These are phyloP conservation scores for Falciphora oryzae DNA, from an alignment of 2,329 filamentous ascomycete species.

Conservation along the genomic window DNA sequence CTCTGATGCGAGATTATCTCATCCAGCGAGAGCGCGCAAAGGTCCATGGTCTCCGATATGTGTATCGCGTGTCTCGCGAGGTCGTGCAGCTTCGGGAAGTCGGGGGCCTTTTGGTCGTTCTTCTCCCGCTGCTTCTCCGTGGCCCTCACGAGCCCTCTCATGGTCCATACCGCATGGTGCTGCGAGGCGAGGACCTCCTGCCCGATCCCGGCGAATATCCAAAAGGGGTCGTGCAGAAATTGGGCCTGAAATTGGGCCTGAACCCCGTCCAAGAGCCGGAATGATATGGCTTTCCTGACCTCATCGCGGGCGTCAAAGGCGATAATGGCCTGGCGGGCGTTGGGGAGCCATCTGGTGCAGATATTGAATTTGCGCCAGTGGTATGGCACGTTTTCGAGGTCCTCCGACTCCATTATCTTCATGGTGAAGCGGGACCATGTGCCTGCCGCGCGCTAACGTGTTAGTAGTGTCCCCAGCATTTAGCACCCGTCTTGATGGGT, in stretches of 20 bases:
- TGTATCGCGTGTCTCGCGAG: slow-evolving; percentile 38
- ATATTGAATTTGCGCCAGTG: slow-evolving; percentile 3
- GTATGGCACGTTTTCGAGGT: background rate
- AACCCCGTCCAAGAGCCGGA: background rate
- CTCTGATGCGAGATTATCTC: slow-evolving; percentile 15
- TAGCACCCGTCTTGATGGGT: background rate
- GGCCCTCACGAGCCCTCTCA: slow-evolving; percentile 28
- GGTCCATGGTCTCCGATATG: slow-evolving; percentile 35
- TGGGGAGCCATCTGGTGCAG: slow-evolving; percentile 1
- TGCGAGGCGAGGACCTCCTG: slow-evolving; percentile 26
- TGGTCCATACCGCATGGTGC: slow-evolving; percentile 33
- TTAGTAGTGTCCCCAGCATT: background rate
- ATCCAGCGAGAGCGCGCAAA: slow-evolving; percentile 18
- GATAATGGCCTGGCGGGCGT: background rate
- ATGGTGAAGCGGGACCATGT: slow-evolving; percentile 1
- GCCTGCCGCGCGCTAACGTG: background rate
- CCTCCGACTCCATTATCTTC: background rate
- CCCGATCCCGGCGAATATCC: slow-evolving; percentile 27
- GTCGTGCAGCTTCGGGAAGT: slow-evolving; percentile 6
- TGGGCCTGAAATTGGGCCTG: background rate
- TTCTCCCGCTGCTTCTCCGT: slow-evolving; percentile 12
- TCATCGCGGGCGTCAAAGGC: background rate
- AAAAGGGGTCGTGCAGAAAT: slow-evolving; percentile 25
- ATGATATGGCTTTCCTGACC: background rate
- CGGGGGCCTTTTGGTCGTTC: background rate